Base-by-base conservation (phyloP, 257 asterid species). In the Penstemon davidsonii region DNA sequence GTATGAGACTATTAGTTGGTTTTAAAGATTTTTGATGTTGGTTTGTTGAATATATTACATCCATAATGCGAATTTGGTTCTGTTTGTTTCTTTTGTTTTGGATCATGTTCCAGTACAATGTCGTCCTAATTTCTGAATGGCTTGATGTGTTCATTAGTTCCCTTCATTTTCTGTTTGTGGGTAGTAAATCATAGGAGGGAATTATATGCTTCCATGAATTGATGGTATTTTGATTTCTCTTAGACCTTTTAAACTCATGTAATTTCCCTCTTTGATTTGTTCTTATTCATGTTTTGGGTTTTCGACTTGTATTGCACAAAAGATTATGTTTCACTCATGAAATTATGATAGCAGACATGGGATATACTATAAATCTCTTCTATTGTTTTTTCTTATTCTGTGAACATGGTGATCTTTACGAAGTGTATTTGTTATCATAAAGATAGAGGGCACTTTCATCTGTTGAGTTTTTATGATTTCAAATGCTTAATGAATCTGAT, bases 101-200 rank as follows among this genome's bases (percentile, higher is more conserved):
- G 43, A 8, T 40, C 11, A 25, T n/a, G 6, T 2, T 40, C 6
- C 53, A 13, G 53, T 37, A 61, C 40, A 41, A 42, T 47, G 58
- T 64, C 45, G 1, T 49, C n/a, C 3, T 64, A 33, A 46, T 38
- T 36, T 64, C 18, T 13, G 18, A 41, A 52, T 50, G 49, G 45
- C 18, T 53, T 53, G 19, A 39, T 51, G 38, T 40, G 62, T 51
- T 65, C 39, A 51, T 4, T 65, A 18, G 39, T 52, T 4, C 8
- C 43, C 5, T 8, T 8, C 46, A 9, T 36, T 63, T 55, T 52
- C 25, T 73, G 67, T 47, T 72, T 7, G 11, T 67, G 45, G 39
- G 42, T 65, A 52, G 68, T 40, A 44, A 7, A 10, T 37, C 36
- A 46, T 10, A 53, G 18, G 60, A 36, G 33, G 33, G 33, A 1